Conservation (phyloP, 1,284 basidiomycete species). For the Trichosporon sp. region DNA sequence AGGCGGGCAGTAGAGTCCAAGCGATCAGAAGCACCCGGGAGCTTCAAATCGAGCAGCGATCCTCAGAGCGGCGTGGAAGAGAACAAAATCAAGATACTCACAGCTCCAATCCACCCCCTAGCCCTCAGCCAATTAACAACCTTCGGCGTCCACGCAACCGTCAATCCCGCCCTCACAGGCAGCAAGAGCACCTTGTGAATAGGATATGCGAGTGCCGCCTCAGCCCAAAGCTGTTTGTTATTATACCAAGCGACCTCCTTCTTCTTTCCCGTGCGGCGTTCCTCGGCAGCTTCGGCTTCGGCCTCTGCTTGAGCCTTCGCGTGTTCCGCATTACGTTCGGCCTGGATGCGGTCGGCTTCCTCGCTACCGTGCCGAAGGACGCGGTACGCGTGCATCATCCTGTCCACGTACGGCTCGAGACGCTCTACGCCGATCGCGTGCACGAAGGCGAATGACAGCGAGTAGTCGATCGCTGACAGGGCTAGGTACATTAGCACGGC, state of each 20-base stretch:
- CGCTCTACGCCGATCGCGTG: slow-evolving; percentile 85
- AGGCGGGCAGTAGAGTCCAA: too few species aligned
- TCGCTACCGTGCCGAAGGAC: slow-evolving; percentile 31
- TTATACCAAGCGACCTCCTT: slow-evolving; percentile 50
- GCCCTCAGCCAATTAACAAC: slow-evolving; percentile 70
- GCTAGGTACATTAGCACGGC: slow-evolving; percentile 78
- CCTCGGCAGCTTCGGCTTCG: background rate
- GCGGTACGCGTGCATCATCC: slow-evolving; percentile 52
- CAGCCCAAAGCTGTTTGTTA: slow-evolving; percentile 76
- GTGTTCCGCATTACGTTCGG: slow-evolving; percentile 21
- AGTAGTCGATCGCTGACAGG: slow-evolving; percentile 68
- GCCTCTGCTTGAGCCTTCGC: slow-evolving; percentile 55
- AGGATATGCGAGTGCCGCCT: slow-evolving; percentile 85
- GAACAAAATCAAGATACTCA: too few species aligned
- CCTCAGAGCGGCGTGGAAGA: too few species aligned
- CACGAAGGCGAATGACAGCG: slow-evolving; percentile 73
- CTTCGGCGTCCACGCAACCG: slow-evolving; percentile 77
- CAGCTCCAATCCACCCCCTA: slow-evolving; percentile 60
- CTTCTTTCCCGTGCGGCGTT: slow-evolving; percentile 48
- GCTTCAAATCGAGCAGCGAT: too few species aligned
- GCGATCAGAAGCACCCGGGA: too few species aligned
- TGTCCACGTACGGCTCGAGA: slow-evolving; percentile 63
- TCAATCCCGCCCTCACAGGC: slow-evolving; percentile 83
- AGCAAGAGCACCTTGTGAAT: slow-evolving; percentile 92
- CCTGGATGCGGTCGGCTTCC: slow-evolving; percentile 17